A percentile compares a stretch with the other conserved stretches of the same genome.
phyloP scores from a whole-genome alignment of 441 rosid genomes.

The Hura crepitans region DNA sequence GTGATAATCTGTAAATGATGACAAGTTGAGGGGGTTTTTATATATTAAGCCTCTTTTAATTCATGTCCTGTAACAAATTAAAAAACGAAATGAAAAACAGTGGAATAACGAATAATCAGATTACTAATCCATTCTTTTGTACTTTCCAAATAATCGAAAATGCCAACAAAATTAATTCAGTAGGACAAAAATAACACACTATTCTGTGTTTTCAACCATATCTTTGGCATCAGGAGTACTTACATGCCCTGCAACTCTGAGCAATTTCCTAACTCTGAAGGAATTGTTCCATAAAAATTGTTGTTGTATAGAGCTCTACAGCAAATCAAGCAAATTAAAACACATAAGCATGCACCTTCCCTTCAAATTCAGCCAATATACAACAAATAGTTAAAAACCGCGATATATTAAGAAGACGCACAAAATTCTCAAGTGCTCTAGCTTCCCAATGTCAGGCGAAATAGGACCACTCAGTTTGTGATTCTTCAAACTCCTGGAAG shows the following conservation, averaged over 20 bases:
- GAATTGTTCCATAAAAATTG: conserved; percentile 76
- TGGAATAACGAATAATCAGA: not conserved
- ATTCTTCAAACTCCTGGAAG: conserved; percentile 64
- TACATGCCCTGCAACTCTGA: conserved; percentile 67
- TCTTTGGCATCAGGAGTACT: conserved; percentile 26
- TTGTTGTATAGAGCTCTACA: conserved; percentile 72
- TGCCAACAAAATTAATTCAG: conserved; percentile 12
- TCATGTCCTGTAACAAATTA: not conserved
- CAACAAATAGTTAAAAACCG: conserved; percentile 15
- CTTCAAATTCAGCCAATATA: conserved; percentile 15
- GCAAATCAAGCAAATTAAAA: conserved; percentile 14
- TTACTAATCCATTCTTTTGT: not conserved
- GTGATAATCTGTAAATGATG: too few relatives aligned
- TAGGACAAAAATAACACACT: not conserved
- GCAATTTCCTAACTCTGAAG: conserved; percentile 77
- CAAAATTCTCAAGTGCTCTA: conserved; percentile 58
- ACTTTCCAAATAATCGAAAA: conserved; percentile 3
- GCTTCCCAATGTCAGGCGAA: conserved; percentile 71
- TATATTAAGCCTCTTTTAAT: too few relatives aligned
- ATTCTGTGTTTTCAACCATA: not conserved
- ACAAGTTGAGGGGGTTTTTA: too few relatives aligned
- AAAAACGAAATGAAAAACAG: not conserved
- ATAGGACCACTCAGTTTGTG: conserved; percentile 65
- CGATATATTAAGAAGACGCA: conserved; percentile 38
- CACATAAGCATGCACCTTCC: conserved; percentile 23